These are phyloP conservation scores for Zoysia matrella DNA, from an alignment of 202 grass and related monocot species.

Conservation along the genomic window DNA sequence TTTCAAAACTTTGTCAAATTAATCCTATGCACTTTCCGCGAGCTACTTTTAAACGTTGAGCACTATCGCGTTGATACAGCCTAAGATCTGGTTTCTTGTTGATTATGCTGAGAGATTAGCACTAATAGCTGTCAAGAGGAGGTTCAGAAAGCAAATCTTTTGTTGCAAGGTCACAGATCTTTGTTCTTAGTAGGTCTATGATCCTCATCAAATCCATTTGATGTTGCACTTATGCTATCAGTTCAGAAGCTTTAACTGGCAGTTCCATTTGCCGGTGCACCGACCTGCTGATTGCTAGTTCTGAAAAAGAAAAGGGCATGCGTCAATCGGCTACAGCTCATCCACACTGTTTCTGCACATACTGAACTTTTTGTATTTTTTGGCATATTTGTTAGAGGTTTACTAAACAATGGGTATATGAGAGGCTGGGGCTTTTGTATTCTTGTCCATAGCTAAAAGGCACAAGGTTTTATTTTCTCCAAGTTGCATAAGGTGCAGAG, in stretches of 20 bases:
- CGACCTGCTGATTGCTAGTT: slow-evolving; percentile 24
- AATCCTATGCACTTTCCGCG: neutral
- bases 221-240: slow-evolving; percentile 15
- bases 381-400: slow-evolving; percentile 32
- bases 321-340: slow-evolving; percentile 51
- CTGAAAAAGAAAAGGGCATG: neutral
- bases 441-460: slow-evolving; percentile 28
- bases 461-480: slow-evolving; percentile 43
- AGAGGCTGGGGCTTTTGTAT: slow-evolving; percentile 39
- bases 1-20: too few relatives aligned
- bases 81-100: slow-evolving; percentile 27
- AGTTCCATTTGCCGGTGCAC: slow-evolving; percentile 18
- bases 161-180: neutral
- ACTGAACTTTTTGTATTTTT: slow-evolving; percentile 29
- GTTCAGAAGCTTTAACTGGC: neutral
- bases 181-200: neutral
- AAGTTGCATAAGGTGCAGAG: slow-evolving; percentile 55
- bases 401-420: slow-evolving; percentile 45
- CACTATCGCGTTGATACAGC: slow-evolving; percentile 17
- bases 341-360: slow-evolving; percentile 48
- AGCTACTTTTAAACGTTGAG: slow-evolving; percentile 14
- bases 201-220: slow-evolving; percentile 39
- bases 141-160: neutral
- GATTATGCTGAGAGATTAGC: slow-evolving; percentile 18
- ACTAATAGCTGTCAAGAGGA: slow-evolving; percentile 23